Evolutionary conservation across 768 basidiomycete genomes (phyloP).

Genomic region (Cantharellus cinnabarinus): DNA sequence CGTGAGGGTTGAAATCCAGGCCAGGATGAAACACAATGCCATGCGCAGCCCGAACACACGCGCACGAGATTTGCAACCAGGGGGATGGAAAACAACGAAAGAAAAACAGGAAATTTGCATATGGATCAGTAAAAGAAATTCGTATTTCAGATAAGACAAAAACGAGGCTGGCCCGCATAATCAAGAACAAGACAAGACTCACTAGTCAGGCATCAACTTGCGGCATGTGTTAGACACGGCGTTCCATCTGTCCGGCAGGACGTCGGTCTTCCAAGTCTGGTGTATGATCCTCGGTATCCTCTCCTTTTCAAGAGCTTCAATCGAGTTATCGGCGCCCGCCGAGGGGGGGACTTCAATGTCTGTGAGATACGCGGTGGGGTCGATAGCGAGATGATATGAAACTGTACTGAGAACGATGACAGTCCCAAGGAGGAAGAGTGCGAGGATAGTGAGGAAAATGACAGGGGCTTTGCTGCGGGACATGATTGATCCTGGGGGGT

Average conservation of each 20-base stretch:
- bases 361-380: slow-evolving; percentile 54
- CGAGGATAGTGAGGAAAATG: slow-evolving; percentile 34
- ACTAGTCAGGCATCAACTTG: slow-evolving; percentile 94
- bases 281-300: slow-evolving; percentile 83
- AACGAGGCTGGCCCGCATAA: too few relatives aligned
- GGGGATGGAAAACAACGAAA: not conserved
- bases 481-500: slow-evolving; percentile 3
- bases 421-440: slow-evolving; percentile 68
- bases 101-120: not conserved
- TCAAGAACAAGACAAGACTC: slow-evolving; percentile 18
- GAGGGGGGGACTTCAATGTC: slow-evolving; percentile 40
- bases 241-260: slow-evolving; percentile 64
- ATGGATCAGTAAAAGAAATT: not conserved
- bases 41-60: too few relatives aligned
- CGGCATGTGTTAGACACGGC: slow-evolving; percentile 64
- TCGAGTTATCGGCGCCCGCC: slow-evolving; percentile 30
- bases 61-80: too few relatives aligned
- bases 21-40: not conserved
- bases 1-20: not conserved
- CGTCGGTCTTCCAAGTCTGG: slow-evolving; percentile 95
- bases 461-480: slow-evolving; percentile 17
- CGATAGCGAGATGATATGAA: slow-evolving; percentile 74
- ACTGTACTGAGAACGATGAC: slow-evolving; percentile 81
- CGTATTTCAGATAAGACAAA: too few relatives aligned
- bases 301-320: slow-evolving; percentile 51